Evolutionary conservation across 495 filamentous ascomycete genomes (phyloP).

Genomic region (Sabuloglossum arenarium): DNA sequence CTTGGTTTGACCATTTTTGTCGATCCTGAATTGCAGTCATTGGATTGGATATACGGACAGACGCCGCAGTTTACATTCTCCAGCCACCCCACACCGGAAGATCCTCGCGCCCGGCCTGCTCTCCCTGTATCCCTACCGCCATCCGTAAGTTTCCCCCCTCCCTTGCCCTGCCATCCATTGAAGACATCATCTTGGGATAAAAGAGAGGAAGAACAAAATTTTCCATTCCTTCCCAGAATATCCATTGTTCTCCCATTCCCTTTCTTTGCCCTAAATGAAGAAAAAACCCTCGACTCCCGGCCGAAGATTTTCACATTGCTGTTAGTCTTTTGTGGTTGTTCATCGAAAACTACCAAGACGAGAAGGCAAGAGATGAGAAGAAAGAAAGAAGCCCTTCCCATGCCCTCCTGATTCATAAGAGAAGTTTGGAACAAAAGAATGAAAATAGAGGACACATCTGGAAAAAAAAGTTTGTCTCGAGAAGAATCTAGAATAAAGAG

Average conservation of each 20-base stretch:
- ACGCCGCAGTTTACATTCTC: slow-evolving; percentile 71
- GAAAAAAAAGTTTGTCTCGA: background rate
- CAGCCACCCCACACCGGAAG: slow-evolving; percentile 18
- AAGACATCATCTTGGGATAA: background rate
- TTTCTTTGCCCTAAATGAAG: no score
- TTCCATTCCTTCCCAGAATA: background rate
- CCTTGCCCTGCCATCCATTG: background rate
- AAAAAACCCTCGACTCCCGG: no score
- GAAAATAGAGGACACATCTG: background rate
- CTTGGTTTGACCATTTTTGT: slow-evolving; percentile 1
- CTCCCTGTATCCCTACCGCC: background rate
- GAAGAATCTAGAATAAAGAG: background rate
- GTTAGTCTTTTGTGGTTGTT: no score
- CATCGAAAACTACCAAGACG: background rate
- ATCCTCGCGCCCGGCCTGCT: slow-evolving; percentile 8
- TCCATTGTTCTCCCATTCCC: no score
- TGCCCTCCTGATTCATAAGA: no score
- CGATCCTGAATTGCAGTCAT: slow-evolving; percentile 25
- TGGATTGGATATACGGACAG: slow-evolving; percentile 61
- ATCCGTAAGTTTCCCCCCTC: background rate
- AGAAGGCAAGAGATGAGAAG: background rate
- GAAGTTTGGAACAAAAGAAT: no score
- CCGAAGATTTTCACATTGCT: background rate
- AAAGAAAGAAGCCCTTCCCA: background rate
- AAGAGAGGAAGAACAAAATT: background rate